Conservation (phyloP, 768 basidiomycete species). For the Phlebiopsis flavidoalba region DNA sequence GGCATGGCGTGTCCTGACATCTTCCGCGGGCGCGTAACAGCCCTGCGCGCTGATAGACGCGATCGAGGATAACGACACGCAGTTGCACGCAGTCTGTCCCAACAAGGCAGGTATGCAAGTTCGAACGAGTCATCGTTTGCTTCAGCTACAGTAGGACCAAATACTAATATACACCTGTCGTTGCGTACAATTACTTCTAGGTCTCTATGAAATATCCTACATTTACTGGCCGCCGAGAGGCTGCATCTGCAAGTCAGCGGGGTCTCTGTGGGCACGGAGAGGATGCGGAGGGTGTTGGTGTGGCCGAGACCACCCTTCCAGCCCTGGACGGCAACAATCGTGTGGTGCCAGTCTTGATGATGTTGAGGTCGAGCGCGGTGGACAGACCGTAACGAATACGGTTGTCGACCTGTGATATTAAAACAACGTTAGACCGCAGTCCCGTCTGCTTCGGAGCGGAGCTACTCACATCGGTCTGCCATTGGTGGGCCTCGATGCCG, state of each 20-base stretch:
- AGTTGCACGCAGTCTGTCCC: neutral
- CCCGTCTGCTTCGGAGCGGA: neutral
- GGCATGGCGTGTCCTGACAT: neutral
- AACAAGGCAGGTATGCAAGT: neutral
- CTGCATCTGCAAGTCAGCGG: conserved; percentile 73
- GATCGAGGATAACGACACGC: neutral
- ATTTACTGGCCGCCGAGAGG: conserved; percentile 34
- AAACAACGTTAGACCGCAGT: neutral
- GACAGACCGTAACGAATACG: conserved; percentile 86
- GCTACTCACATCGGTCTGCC: conserved; percentile 90
- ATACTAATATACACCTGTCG: conserved; percentile 3
- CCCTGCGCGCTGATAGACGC: neutral
- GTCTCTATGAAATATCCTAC: neutral
- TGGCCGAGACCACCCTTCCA: conserved; percentile 98
- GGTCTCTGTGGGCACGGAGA: conserved; percentile 79
- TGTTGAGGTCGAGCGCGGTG: conserved; percentile 74
- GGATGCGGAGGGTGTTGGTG: conserved; percentile 84
- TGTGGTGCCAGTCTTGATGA: conserved; percentile 84
- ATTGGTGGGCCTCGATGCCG: conserved; percentile 81
- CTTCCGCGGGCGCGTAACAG: neutral
- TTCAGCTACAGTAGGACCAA: neutral
- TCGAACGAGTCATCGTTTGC: neutral
- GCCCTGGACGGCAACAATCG: conserved; percentile 95
- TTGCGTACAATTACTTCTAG: neutral
- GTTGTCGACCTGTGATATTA: conserved; percentile 64